Evolutionary conservation across 352 stramenopile genomes (phyloP).

Genomic region (Globisporangium nunn): DNA sequence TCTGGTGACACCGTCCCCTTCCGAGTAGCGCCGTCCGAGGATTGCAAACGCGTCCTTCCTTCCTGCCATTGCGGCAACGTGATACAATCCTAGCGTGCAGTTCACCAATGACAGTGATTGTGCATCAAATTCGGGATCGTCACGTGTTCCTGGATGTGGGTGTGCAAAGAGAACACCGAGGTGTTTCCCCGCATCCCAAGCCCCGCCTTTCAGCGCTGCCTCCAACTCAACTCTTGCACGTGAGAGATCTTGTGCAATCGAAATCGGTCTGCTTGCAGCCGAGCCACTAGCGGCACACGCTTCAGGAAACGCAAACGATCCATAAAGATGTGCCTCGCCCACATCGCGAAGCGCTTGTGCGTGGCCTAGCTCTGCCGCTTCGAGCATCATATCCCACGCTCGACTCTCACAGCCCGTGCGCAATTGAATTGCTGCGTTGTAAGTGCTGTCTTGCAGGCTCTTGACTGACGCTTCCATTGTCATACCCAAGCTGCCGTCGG

Average conservation of each 20-base stretch:
- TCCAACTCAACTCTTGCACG: slow-evolving; percentile 15
- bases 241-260: slow-evolving; percentile 17
- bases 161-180: slow-evolving; percentile 17
- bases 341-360: slow-evolving; percentile 18
- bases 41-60: slow-evolving; percentile 41
- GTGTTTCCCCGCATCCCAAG: slow-evolving; percentile 19
- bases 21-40: slow-evolving; percentile 40
- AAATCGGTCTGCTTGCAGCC: background rate
- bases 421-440: slow-evolving; percentile 6
- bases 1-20: slow-evolving; percentile 6
- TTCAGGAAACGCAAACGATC: slow-evolving; percentile 12
- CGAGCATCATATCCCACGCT: slow-evolving; percentile 24
- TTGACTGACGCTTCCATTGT: background rate
- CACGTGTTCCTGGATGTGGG: background rate
- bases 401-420: slow-evolving; percentile 16
- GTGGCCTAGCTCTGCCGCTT: slow-evolving; percentile 29
- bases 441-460: slow-evolving; percentile 10
- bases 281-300: slow-evolving; percentile 8
- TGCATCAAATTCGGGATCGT: background rate
- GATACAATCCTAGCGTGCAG: slow-evolving; percentile 34
- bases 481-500: background rate
- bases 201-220: slow-evolving; percentile 13
- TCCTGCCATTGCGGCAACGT: slow-evolving; percentile 38
- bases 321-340: slow-evolving; percentile 33
- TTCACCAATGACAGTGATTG: background rate